Conservation (phyloP, 305 asterid genomes). For the Fraxinus ornus region DNA sequence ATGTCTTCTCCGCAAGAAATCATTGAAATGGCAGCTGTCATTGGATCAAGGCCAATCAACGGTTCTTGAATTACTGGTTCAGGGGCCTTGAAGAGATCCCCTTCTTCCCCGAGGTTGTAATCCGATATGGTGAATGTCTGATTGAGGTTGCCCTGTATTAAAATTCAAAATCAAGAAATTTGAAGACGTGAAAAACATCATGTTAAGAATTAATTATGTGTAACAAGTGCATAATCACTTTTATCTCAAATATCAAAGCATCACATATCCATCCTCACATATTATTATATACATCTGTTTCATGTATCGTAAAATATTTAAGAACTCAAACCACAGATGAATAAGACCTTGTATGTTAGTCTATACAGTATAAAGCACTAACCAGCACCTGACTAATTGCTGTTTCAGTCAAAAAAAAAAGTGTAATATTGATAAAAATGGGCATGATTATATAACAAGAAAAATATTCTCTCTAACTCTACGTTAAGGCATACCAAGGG, state of each 20-base stretch:
- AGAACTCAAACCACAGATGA: background rate
- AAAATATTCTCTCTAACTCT: background rate
- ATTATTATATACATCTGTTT: background rate
- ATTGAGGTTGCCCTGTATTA: conserved; percentile 42
- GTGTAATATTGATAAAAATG: background rate
- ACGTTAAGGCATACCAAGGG: background rate
- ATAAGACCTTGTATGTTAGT: background rate
- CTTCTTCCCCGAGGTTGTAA: conserved; percentile 84
- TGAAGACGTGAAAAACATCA: background rate
- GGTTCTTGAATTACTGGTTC: conserved; percentile 70
- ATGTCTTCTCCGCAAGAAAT: conserved; percentile 77
- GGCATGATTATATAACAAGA: background rate
- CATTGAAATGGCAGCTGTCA: conserved; percentile 84
- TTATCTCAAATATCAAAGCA: background rate
- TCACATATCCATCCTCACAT: background rate
- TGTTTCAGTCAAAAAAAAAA: background rate
- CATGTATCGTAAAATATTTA: background rate
- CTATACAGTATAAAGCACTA: background rate
- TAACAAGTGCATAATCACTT: background rate
- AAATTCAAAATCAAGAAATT: conserved; percentile 16
- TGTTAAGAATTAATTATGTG: background rate
- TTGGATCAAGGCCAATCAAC: conserved; percentile 67
- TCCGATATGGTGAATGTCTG: conserved; percentile 51
- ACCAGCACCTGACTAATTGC: background rate
- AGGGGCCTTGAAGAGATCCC: conserved; percentile 88